Evolutionary conservation across 164 flowering plant species (phyloP), one percentile per base, ranked within the genome.

Genomic region (Macadamia tetraphylla): DNA sequence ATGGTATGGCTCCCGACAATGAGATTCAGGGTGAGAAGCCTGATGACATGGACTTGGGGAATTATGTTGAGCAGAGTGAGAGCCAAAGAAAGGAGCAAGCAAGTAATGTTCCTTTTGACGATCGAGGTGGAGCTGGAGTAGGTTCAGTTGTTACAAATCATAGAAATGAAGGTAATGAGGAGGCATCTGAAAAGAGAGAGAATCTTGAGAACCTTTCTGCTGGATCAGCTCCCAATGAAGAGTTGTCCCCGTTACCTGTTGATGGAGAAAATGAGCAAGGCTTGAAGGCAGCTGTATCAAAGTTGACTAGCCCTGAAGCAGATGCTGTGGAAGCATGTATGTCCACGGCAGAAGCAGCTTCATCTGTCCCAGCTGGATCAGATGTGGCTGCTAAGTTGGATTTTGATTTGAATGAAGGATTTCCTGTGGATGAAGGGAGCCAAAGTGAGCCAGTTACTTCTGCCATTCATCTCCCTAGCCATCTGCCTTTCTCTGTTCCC

Each of bases 361-460:
- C 80, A 29, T 69, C 82, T 73, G 75, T 75, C 56, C 67, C 82
- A 17, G 76, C 73, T 12, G 81, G 75, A 9, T 65, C 80, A 29
- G 93, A 81, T 63, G 13, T 12, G 32, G 79, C 76, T 63, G 71
- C 75, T 65, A 92, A 83, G 77, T 69, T 87, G 70, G 90, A 82
- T 40, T 92, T 94, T 80, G 98, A 94, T 77, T 77, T 94, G 78
- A 92, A 94, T 78, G 98, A 94, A 81, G 96, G 97, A 4, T 80
- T 90, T 52, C 71, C 70, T 70, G 74, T 63, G 2, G 98, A 94
- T 78, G 98, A 94, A 51, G 88, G 80, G 64, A 85, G 71, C 67
- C 77, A 64, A 58, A 84, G 68, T 18, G 95, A 91, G 17, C 67
- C 74, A 40, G 59, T 52, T 66, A 81, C 62, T 13, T 60, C 84